These are phyloP conservation scores for Mucor sp. DNA, from an alignment of 371 early-diverging fungal species.

Conservation along the genomic window DNA sequence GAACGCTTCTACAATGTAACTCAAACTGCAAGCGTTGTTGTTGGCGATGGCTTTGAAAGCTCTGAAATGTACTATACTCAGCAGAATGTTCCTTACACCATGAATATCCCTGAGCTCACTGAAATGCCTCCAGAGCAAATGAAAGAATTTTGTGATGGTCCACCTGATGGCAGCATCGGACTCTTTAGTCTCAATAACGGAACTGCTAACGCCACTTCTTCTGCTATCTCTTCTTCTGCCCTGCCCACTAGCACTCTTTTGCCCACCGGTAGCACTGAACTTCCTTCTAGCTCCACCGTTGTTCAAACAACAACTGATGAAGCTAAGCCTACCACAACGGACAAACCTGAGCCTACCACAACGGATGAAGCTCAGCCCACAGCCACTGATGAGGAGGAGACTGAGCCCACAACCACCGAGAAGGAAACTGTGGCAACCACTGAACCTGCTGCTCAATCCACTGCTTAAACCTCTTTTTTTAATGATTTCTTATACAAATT, in stretches of 20 bases:
- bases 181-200: too few species aligned
- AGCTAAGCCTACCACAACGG: background rate
- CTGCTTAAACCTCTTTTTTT: background rate
- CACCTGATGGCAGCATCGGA: too few species aligned
- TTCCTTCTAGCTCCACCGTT: background rate
- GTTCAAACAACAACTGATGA: background rate
- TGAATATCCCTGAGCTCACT: constrained; percentile 14
- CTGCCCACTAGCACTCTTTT: constrained; percentile 4
- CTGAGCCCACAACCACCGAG: too few species aligned
- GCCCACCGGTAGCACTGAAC: constrained; percentile 9
- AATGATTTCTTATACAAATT: background rate
- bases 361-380: background rate
- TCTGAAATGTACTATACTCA: constrained; percentile 32
- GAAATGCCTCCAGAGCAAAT: background rate
- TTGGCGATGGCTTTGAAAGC: constrained; percentile 27
- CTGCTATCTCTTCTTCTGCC: background rate
- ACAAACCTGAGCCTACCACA: background rate
- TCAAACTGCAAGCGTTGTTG: constrained; percentile 26
- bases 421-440: background rate
- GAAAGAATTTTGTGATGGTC: background rate
- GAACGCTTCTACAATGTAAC: constrained; percentile 13
- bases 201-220: background rate
- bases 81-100: constrained; percentile 21
- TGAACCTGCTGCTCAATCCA: background rate
- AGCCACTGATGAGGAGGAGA: background rate